Evolutionary conservation across 2,329 filamentous ascomycete genomes (phyloP), one percentile per base, ranked within the genome.

Genomic region (Sporothrix pseudoabietina): DNA sequence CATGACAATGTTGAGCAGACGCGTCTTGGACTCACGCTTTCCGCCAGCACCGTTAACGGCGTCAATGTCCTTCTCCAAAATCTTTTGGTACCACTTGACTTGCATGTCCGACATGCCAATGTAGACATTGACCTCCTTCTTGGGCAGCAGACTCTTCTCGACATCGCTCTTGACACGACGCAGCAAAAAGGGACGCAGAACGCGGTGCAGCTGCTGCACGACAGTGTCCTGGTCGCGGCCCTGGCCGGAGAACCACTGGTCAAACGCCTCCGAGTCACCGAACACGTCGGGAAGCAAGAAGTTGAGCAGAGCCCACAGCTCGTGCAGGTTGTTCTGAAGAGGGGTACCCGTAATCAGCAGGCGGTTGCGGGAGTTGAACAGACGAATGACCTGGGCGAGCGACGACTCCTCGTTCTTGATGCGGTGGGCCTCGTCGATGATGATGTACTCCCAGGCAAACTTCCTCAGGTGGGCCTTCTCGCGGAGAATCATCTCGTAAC

Each of bases 351-450:
- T 99, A 76, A 99, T 99, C 75, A 99, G 87, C 44, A 99, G 87
- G 70, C 96, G 91, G 81, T 98, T 98, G 80, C 96, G 90, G 5
- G 96, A 99, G 82, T 94, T 93, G 86, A 99, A 99, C 71, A 98
- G 85, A 77, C 96, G 93, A 76, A 99, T 97, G 77, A 98, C 97
- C 79, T 98, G 95, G 3, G 96, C 94, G 3, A 99, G 87, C 0
- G 96, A 98, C 0, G 96, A 99, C 81, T 98, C 94, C 80, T 99
- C 96, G 82, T 99, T 99, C 86, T 99, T 99, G 88, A 99, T 99
- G 75, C 96, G 94, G 82, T 99, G 96, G 1, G 96, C 89, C 83
- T 99, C 96, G 79, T 99, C 96, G 76, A 99, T 97, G 77, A 99
- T 97, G 82, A 99, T 99, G 82, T 99, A 99, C 81, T 99, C 95